Evolutionary conservation across 331 rosid genomes (phyloP).

Genomic region (Malus hybrid): DNA sequence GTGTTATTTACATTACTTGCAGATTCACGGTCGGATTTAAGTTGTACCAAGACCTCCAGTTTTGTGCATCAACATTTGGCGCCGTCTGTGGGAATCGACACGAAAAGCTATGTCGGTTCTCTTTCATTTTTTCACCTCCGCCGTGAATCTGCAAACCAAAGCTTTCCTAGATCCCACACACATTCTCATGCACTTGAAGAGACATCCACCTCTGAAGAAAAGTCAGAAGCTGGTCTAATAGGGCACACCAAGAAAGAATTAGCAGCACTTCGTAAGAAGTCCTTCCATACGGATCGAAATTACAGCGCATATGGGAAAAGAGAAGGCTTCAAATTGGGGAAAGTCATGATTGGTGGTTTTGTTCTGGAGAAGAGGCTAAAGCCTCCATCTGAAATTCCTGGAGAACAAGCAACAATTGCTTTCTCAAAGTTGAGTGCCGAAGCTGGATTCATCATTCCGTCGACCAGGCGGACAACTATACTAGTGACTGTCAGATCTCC

Average conservation of each 20-base stretch:
- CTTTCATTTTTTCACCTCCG: too few species aligned
- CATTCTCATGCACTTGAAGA: neutral
- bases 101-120: too few species aligned
- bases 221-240: slow-evolving; percentile 24
- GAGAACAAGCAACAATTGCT: slow-evolving; percentile 21
- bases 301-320: slow-evolving; percentile 35
- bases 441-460: slow-evolving; percentile 3
- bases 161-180: too few species aligned
- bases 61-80: too few species aligned
- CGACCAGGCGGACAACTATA: too few species aligned
- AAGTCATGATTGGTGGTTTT: slow-evolving; percentile 25
- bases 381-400: slow-evolving; percentile 31
- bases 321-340: slow-evolving; percentile 34
- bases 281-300: slow-evolving; percentile 35
- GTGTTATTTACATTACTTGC: too few species aligned
- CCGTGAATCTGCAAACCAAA: too few species aligned
- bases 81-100: too few species aligned
- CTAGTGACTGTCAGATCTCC: too few species aligned
- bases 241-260: slow-evolving; percentile 37
- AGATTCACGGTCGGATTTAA: too few species aligned
- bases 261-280: slow-evolving; percentile 42
- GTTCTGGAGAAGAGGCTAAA: slow-evolving; percentile 38
- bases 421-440: slow-evolving; percentile 21
- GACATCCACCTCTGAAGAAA: slow-evolving; percentile 23
- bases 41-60: too few species aligned